phyloP scores from a whole-genome alignment of 1,284 basidiomycete genomes.

The Pseudozyma pruni region DNA sequence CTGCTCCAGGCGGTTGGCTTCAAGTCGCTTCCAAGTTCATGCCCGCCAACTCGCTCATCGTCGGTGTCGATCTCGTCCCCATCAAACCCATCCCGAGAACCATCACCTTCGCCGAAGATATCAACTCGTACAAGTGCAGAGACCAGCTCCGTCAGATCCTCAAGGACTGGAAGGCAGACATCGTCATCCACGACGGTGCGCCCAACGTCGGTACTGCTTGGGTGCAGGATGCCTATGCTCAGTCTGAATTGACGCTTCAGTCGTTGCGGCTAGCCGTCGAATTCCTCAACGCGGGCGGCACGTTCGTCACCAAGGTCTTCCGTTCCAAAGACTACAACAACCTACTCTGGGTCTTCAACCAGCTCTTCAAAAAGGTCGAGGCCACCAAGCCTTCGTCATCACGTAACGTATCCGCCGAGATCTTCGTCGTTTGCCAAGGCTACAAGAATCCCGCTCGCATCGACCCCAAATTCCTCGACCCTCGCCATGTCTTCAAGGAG shows the following conservation, averaged over 20 bases:
- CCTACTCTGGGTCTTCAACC: constrained; percentile 98
- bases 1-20: constrained; percentile 98
- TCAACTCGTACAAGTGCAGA: constrained; percentile 91
- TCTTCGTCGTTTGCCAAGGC: constrained; percentile 97
- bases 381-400: constrained; percentile 99
- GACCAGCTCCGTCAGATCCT: constrained; percentile 86
- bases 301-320: constrained; percentile 99
- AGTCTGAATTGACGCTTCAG: constrained; percentile 96
- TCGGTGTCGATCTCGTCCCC: constrained; percentile 95
- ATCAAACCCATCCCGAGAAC: constrained; percentile 96
- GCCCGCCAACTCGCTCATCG: constrained; percentile 92
- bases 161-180: constrained; percentile 99
- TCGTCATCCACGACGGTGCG: constrained; percentile 99
- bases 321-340: constrained; percentile 98
- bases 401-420: constrained; percentile 98
- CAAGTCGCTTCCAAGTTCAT: constrained; percentile 99
- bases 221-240: constrained; percentile 98
- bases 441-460: constrained; percentile 95
- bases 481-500: constrained; percentile 98
- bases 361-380: constrained; percentile 95
- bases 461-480: constrained; percentile 97
- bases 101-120: constrained; percentile 92
- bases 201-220: constrained; percentile 99
- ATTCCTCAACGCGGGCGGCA: constrained; percentile 86
- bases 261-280: constrained; percentile 96